These are phyloP conservation scores for Asterochloris erici DNA, from an alignment of 139 green algal genomes.

Conservation along the genomic window DNA sequence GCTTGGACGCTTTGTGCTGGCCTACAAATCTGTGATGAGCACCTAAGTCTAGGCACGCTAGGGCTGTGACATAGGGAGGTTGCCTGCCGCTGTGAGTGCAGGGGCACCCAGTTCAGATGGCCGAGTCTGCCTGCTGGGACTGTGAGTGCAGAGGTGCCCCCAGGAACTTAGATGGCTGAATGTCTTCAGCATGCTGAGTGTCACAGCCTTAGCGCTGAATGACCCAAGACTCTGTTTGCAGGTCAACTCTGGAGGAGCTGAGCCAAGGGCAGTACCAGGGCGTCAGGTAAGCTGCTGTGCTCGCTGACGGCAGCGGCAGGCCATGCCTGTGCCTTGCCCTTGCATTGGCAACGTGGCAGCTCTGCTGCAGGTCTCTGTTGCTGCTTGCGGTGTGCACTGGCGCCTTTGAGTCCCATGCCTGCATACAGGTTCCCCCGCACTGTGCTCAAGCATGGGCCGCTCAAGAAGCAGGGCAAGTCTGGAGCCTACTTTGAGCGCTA, in stretches of 20 bases:
- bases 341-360: neutral
- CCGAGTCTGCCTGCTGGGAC: no score
- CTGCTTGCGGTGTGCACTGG: neutral
- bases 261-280: no score
- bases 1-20: neutral
- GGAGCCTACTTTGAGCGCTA: constrained; percentile 16
- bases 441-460: constrained; percentile 6
- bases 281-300: neutral
- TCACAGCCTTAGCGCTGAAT: no score
- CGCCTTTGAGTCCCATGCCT: neutral
- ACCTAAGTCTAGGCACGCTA: neutral
- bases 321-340: neutral
- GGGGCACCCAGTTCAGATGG: no score
- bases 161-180: no score
- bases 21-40: neutral
- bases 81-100: no score
- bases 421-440: constrained; percentile 6
- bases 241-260: no score
- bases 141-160: no score
- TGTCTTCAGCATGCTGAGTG: no score
- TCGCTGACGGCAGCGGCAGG: neutral
- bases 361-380: neutral
- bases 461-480: constrained; percentile 18
- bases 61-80: neutral
- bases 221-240: no score